Percentiles rank a stretch among this genome's conserved stretches.
These are phyloP conservation scores for Thelonectria blattea DNA, from an alignment of 2,329 filamentous ascomycete species.

Conservation along the genomic window DNA sequence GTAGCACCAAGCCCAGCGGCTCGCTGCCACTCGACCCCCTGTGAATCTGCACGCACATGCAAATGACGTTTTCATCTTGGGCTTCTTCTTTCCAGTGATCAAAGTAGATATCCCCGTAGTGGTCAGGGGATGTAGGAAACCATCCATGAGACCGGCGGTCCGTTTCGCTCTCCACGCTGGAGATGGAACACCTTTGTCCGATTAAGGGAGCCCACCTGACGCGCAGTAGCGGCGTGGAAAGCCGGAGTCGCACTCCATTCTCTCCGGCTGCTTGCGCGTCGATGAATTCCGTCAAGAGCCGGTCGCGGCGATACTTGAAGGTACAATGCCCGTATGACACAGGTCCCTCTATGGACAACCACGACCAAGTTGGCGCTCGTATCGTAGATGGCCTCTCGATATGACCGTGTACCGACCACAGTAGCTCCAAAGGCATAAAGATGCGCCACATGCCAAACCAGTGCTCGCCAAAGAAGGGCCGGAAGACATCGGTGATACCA, in stretches of 20 bases:
- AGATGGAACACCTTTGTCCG: not conserved
- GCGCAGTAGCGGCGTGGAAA: not conserved
- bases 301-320: not conserved
- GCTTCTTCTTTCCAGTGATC: not conserved
- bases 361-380: not conserved
- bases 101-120: not conserved
- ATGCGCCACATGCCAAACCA: not conserved
- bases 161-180: not conserved
- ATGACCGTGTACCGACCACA: not conserved
- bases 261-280: not conserved
- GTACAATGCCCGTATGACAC: not conserved
- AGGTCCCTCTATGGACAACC: not conserved
- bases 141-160: not conserved
- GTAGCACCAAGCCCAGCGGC: not conserved
- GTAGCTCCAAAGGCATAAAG: not conserved
- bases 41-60: not conserved
- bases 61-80: not conserved
- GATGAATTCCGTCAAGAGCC: not conserved
- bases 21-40: not conserved
- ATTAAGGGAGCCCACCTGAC: not conserved
- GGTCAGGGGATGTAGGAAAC: not conserved
- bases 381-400: not conserved
- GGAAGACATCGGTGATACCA: not conserved
- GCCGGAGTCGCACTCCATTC: not conserved
- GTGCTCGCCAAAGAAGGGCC: not conserved